A percentile compares a stretch with the other conserved stretches of the same genome.
Conservation (phyloP, 164 flowering plant species). For the Tetracentron sinense region DNA sequence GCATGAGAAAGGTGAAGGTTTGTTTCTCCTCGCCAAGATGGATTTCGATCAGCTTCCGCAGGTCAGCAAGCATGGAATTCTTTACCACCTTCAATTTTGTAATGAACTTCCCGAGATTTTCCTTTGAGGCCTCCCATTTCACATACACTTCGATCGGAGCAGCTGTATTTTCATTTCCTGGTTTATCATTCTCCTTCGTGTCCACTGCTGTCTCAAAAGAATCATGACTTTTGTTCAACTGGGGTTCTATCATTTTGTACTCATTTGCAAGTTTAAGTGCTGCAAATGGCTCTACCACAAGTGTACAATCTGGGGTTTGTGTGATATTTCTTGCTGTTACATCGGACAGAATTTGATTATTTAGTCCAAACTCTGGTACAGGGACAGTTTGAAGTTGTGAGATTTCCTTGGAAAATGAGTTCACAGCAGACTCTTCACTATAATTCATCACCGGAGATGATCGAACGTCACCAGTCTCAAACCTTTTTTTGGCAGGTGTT, state of each 20-base stretch:
- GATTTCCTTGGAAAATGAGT: slow-evolving; percentile 20
- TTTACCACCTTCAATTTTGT: slow-evolving; percentile 46
- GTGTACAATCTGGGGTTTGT: slow-evolving; percentile 6
- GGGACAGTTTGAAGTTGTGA: slow-evolving; percentile 7
- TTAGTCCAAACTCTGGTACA: slow-evolving; percentile 11
- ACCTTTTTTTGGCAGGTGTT: slow-evolving; percentile 23
- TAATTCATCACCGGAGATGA: slow-evolving; percentile 13
- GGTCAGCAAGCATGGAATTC: slow-evolving; percentile 59
- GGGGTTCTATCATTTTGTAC: slow-evolving; percentile 16
- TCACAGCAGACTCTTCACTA: slow-evolving; percentile 18
- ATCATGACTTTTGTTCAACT: slow-evolving; percentile 7
- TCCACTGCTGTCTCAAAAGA: slow-evolving; percentile 12
- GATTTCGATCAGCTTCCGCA: slow-evolving; percentile 59
- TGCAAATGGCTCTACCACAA: slow-evolving; percentile 8
- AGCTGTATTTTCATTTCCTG: slow-evolving; percentile 20
- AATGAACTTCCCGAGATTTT: slow-evolving; percentile 57
- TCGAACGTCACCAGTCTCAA: slow-evolving; percentile 23
- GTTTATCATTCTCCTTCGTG: slow-evolving; percentile 45
- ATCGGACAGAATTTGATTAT: slow-evolving; percentile 9
- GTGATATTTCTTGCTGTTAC: slow-evolving; percentile 9
- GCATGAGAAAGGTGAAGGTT: slow-evolving; percentile 60
- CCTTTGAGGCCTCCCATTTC: slow-evolving; percentile 79
- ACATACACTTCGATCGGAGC: slow-evolving; percentile 48
- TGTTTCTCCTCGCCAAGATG: slow-evolving; percentile 48
- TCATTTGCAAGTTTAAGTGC: slow-evolving; percentile 18